Base-by-base conservation (phyloP, 345 rosid species). In the Populus ilicifolia region DNA sequence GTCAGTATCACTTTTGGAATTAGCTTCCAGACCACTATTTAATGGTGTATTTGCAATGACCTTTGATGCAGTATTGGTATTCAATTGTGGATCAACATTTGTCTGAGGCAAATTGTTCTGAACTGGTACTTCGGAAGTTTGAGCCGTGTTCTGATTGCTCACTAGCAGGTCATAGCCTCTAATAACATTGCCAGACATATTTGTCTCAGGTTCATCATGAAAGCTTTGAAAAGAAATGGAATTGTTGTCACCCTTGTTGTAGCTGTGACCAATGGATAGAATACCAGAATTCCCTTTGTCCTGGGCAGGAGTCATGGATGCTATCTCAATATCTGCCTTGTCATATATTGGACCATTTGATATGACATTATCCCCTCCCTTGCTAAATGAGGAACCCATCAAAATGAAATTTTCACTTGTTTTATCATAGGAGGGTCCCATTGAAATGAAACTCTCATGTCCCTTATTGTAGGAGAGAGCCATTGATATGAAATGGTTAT, bases 181-280 rank as follows among this genome's bases (percentile, higher is more conserved):
- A 70, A 82, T 80, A 18, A 85, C 75, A 76, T 80, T 78, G 48
- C 84, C 87, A 62, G 80, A 75, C 29, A 89, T 85, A 46, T 85
- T 83, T 68, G 86, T 83, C 71, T 84, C 86, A 25, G 84, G 85
- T 29, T 85, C 92, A 33, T 86, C 90, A 30, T 80, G 86, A 71
- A 89, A 84, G 27, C 84, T 89, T 69, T 84, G 88, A 78, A 95
- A 95, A 59, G 93, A 89, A 72, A 90, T 74, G 56, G 78, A 74
- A 71, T 64, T 87, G 75, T 48, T 74, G 35, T 80, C 86, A 79
- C 78, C 84, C 76, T 83, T 87, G 30, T 65, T 61, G 72, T 78
- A 86, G 77, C 74, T 81, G 70, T 86, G 88, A 72, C 85, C 84
- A 82, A 83, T 79, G 20, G 89, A 82, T 54, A 85, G 74, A 68